These are phyloP conservation scores for Bisporella sp. DNA, from an alignment of 2,329 filamentous ascomycete species.

Conservation along the genomic window DNA sequence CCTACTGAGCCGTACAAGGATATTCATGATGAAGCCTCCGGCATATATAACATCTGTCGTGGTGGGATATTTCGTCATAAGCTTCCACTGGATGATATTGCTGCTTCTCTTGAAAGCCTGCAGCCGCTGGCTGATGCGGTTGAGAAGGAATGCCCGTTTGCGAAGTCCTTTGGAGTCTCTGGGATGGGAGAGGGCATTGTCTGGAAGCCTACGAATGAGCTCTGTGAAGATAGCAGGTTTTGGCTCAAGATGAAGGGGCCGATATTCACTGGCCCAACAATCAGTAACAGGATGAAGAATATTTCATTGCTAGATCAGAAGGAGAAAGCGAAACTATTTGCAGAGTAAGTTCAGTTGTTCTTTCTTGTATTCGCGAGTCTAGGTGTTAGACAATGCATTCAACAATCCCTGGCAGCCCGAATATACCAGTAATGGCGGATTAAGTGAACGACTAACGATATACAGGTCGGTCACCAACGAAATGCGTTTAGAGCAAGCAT, in stretches of 20 bases:
- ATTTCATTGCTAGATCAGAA: neutral
- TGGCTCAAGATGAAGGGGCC: constrained; percentile 21
- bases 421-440: no score
- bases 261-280: neutral
- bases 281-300: constrained; percentile 1
- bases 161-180: constrained; percentile 12
- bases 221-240: constrained; percentile 14
- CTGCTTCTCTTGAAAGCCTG: constrained; percentile 4
- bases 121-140: constrained; percentile 11
- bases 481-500: constrained; percentile 14
- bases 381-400: no score
- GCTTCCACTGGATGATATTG: constrained; percentile 1
- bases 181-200: constrained; percentile 21
- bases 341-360: no score
- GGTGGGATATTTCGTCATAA: constrained; percentile 13
- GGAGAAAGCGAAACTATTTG: constrained; percentile 1
- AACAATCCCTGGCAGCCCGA: constrained; percentile 5
- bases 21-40: constrained; percentile 8
- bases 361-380: no score
- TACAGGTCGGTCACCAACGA: constrained; percentile 6
- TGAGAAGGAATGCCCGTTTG: constrained; percentile 19
- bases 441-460: no score
- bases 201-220: constrained; percentile 14
- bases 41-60: constrained; percentile 17
- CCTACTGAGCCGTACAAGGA: constrained; percentile 12